These are phyloP conservation scores for Austroboletus eburneus DNA, from an alignment of 768 basidiomycete genomes.

Conservation along the genomic window DNA sequence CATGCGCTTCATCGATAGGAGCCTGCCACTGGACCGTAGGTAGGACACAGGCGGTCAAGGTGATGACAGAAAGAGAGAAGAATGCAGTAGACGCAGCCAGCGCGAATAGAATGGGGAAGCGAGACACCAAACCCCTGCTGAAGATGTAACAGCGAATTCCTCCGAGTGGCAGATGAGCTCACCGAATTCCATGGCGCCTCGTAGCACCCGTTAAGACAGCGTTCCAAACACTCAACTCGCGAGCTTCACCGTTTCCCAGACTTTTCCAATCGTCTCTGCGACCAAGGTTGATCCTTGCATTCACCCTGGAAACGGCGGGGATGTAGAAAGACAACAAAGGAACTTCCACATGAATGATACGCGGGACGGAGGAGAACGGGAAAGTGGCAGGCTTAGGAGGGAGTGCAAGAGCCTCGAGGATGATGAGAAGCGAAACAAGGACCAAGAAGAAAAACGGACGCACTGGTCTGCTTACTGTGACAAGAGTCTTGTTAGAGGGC, in stretches of 20 bases:
- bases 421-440: constrained; percentile 6
- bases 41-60: constrained; percentile 49
- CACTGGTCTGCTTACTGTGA: constrained; percentile 61
- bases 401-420: constrained; percentile 55
- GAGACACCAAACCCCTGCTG: constrained; percentile 61
- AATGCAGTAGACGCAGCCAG: constrained; percentile 43
- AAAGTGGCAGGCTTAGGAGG: constrained; percentile 30
- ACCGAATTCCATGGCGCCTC: constrained; percentile 70
- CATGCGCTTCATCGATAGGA: constrained; percentile 13
- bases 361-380: constrained; percentile 37
- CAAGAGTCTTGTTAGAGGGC: constrained; percentile 58
- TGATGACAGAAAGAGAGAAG: constrained; percentile 42
- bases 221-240: constrained; percentile 64
- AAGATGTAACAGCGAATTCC: too few relatives aligned
- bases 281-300: constrained; percentile 68
- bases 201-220: constrained; percentile 61
- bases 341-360: constrained; percentile 45
- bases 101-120: constrained; percentile 60
- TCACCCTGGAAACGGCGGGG: constrained; percentile 42
- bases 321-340: constrained; percentile 55
- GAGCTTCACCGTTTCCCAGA: constrained; percentile 63
- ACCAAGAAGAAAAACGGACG: constrained; percentile 23
- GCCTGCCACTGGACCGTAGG: constrained; percentile 37
- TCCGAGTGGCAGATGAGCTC: constrained; percentile 17
- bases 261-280: constrained; percentile 70